These are phyloP conservation scores for Botrytis deweyae DNA, from an alignment of 2,329 filamentous ascomycete species.

Conservation along the genomic window DNA sequence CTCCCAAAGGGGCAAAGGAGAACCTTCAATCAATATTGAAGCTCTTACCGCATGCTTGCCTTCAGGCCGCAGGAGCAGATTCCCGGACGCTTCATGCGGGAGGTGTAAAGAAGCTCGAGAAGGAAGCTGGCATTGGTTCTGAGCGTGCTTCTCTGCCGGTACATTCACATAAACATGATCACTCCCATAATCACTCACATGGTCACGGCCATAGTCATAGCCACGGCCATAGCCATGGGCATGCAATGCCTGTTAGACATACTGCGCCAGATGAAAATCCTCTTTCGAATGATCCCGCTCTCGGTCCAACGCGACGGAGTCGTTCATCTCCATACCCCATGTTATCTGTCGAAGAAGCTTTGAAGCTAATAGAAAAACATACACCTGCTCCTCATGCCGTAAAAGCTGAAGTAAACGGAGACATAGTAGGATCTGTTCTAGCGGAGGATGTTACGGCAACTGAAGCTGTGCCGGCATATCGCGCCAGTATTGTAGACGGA, in stretches of 20 bases:
- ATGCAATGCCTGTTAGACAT: conserved; percentile 66
- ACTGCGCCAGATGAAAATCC: conserved; percentile 60
- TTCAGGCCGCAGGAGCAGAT: conserved; percentile 79
- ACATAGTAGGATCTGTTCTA: conserved; percentile 73
- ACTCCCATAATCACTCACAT: conserved; percentile 48
- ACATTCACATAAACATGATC: conserved; percentile 49
- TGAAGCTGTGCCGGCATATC: conserved; percentile 87
- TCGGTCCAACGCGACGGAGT: conserved; percentile 68
- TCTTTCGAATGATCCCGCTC: conserved; percentile 59
- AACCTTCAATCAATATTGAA: conserved; percentile 88
- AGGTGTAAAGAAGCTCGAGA: conserved; percentile 79
- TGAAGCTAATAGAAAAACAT: conserved; percentile 68
- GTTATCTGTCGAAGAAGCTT: conserved; percentile 79
- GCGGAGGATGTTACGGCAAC: conserved; percentile 74
- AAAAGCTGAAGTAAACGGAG: conserved; percentile 59
- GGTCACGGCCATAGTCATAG: conserved; percentile 44
- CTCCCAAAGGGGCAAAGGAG: conserved; percentile 91
- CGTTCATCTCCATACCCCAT: conserved; percentile 90
- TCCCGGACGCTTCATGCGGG: conserved; percentile 78
- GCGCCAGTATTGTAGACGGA: conserved; percentile 94
- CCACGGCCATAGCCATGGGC: conserved; percentile 56
- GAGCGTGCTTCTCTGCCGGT: conserved; percentile 34
- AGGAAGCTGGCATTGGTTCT: conserved; percentile 66
- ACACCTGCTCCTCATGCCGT: conserved; percentile 63
- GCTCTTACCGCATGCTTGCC: conserved; percentile 91